phyloP scores from a whole-genome alignment of 2,329 filamentous ascomycete species.

The Aspergillus chevalieri region DNA sequence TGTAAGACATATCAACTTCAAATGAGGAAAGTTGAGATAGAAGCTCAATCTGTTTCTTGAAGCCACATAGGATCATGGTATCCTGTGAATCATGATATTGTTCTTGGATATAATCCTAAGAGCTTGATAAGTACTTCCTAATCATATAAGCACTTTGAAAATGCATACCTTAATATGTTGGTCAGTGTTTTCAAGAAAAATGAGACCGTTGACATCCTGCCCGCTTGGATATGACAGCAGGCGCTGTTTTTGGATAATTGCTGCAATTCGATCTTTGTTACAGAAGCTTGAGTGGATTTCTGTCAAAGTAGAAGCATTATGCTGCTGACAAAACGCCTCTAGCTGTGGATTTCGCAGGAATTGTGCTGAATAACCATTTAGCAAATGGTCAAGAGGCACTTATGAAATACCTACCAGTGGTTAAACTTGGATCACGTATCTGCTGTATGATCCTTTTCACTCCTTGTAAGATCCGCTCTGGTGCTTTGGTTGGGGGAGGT shows the following conservation, averaged over 20 bases:
- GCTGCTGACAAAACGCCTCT: not conserved
- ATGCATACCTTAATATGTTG: not conserved
- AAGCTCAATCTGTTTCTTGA: not conserved
- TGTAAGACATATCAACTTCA: not conserved
- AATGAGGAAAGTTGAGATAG: not conserved
- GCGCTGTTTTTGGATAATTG: not conserved
- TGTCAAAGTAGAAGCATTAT: not conserved
- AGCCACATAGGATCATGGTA: not conserved
- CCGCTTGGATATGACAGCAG: not conserved
- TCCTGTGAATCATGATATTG: not conserved
- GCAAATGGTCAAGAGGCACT: not conserved
- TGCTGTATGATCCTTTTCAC: not conserved
- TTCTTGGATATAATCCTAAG: not conserved
- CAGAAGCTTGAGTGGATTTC: not conserved
- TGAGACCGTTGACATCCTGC: not conserved
- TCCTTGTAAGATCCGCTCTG: not conserved
- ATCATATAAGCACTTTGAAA: not conserved
- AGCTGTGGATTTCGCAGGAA: not conserved
- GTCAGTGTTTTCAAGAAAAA: not conserved
- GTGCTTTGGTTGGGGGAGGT: conserved; percentile 3
- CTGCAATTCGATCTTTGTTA: not conserved
- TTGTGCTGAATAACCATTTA: not conserved
- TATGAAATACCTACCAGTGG: not conserved
- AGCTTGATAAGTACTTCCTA: not conserved
- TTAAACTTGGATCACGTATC: not conserved